Evolutionary conservation across 2,329 filamentous ascomycete genomes (phyloP).

Genomic region (Hypoxylon sp.): DNA sequence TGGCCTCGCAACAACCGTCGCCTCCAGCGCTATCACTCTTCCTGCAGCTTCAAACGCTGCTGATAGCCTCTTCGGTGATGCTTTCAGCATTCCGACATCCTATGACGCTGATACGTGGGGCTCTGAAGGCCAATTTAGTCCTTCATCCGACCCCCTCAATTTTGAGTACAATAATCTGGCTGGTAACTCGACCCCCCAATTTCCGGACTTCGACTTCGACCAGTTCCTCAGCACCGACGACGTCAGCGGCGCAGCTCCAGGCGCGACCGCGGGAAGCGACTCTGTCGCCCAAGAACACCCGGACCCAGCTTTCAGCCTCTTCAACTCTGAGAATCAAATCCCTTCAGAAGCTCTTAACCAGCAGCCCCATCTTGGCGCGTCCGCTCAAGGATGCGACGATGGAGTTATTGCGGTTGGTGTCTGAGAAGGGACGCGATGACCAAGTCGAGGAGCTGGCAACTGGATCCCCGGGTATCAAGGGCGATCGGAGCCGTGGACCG

Average conservation of each 20-base stretch:
- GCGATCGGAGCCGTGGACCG: conserved; percentile 55
- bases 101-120: conserved; percentile 80
- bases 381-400: conserved; percentile 80
- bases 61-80: conserved; percentile 78
- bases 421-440: conserved; percentile 66
- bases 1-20: conserved; percentile 61
- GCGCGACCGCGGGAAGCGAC: conserved; percentile 64
- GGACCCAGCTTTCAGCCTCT: conserved; percentile 66
- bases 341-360: conserved; percentile 77
- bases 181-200: conserved; percentile 69
- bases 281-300: conserved; percentile 65
- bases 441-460: conserved; percentile 59
- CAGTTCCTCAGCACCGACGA: conserved; percentile 69
- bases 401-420: conserved; percentile 79
- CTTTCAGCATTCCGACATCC: conserved; percentile 77
- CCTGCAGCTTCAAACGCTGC: conserved; percentile 71
- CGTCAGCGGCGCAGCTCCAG: conserved; percentile 61
- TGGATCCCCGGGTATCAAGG: conserved; percentile 57
- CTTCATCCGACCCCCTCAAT: conserved; percentile 78
- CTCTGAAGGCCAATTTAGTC: conserved; percentile 82
- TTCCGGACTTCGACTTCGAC: conserved; percentile 61
- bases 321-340: conserved; percentile 72
- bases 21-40: conserved; percentile 60
- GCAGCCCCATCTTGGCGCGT: conserved; percentile 82
- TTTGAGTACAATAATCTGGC: conserved; percentile 77